phyloP scores from a whole-genome alignment of 2,329 filamentous ascomycete species.

The Aspergillus pseudoglaucus region DNA sequence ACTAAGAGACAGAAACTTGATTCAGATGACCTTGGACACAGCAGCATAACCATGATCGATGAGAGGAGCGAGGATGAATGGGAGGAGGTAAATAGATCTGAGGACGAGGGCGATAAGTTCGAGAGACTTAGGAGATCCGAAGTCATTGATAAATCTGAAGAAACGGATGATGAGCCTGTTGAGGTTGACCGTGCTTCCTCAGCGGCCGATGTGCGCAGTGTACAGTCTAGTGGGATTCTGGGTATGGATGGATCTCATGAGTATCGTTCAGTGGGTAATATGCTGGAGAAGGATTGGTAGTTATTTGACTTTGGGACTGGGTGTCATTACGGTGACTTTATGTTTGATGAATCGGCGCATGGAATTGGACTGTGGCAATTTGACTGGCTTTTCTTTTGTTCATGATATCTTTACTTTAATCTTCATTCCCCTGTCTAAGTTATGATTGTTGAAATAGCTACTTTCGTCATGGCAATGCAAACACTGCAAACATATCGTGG shows the following conservation, averaged over 20 bases:
- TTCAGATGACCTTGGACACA: constrained; percentile 2
- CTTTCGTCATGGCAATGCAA: constrained; percentile 8
- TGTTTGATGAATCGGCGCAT: not conserved
- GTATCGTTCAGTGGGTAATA: constrained; percentile 14
- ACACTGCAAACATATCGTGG: constrained; percentile 10
- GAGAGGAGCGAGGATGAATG: constrained; percentile 33
- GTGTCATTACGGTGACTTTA: not conserved
- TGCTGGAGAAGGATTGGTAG: constrained; percentile 16
- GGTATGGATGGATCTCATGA: constrained; percentile 18
- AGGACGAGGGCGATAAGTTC: constrained; percentile 12
- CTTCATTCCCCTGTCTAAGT: not conserved
- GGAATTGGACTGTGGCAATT: too few species aligned
- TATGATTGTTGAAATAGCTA: not conserved
- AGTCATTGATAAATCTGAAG: constrained; percentile 14
- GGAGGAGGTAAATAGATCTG: constrained; percentile 30
- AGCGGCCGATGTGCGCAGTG: constrained; percentile 27
- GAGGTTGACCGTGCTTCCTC: constrained; percentile 25
- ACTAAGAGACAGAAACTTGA: constrained; percentile 44
- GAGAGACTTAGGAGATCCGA: constrained; percentile 9
- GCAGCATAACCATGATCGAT: constrained; percentile 12
- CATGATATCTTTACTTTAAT: not conserved
- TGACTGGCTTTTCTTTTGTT: not conserved
- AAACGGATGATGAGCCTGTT: constrained; percentile 28
- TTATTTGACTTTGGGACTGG: not conserved
- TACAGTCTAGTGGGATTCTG: constrained; percentile 27